Conservation (phyloP, 225 moss, liverwort and hornwort genomes). For the Bryum argenteum region DNA sequence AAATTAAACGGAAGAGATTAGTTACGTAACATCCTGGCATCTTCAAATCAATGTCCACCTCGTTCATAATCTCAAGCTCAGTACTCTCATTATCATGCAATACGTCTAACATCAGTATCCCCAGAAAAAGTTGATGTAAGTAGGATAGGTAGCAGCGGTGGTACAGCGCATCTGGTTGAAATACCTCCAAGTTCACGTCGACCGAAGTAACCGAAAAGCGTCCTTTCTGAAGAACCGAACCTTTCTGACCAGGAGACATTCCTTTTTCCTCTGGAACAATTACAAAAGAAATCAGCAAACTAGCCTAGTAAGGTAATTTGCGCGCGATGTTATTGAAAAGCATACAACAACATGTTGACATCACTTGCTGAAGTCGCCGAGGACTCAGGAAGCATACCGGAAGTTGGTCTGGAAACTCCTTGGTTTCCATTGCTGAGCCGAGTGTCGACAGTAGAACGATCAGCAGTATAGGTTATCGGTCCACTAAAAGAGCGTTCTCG, state of each 20-base stretch:
- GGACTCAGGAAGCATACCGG: slow-evolving; percentile 32
- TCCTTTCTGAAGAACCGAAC: slow-evolving; percentile 74
- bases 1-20: neutral
- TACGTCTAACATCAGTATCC: slow-evolving; percentile 14
- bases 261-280: slow-evolving; percentile 45
- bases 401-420: slow-evolving; percentile 40
- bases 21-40: slow-evolving; percentile 5
- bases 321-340: neutral
- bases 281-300: slow-evolving; percentile 25
- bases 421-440: slow-evolving; percentile 49
- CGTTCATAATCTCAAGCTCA: slow-evolving; percentile 3
- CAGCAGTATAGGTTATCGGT: slow-evolving; percentile 34
- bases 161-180: slow-evolving; percentile 13
- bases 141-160: neutral
- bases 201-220: slow-evolving; percentile 93
- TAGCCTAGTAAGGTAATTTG: neutral
- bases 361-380: slow-evolving; percentile 13
- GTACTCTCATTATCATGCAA: slow-evolving; percentile 16
- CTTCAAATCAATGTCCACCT: neutral
- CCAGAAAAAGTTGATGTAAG: neutral
- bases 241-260: slow-evolving; percentile 51
- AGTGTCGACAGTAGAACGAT: slow-evolving; percentile 44
- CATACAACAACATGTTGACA: neutral
- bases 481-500: slow-evolving; percentile 58
- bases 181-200: slow-evolving; percentile 63